Evolutionary conservation across 306 rosid species (phyloP).

Genomic region (Citrullus mucosospermus): DNA sequence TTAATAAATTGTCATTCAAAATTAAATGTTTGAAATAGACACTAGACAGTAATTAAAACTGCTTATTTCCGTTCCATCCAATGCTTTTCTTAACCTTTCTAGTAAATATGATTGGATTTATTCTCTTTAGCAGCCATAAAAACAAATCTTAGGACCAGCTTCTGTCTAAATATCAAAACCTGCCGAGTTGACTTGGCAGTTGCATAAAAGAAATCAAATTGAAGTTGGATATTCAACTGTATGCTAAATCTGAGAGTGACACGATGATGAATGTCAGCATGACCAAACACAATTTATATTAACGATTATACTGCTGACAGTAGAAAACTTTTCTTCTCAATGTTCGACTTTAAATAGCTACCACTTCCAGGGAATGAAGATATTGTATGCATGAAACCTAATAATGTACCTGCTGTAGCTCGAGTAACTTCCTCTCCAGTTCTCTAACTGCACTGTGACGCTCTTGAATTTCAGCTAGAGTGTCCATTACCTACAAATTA

Average conservation of each 20-base stretch:
- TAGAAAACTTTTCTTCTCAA: background rate
- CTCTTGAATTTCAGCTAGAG: conserved; percentile 91
- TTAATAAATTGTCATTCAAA: background rate
- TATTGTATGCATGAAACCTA: background rate
- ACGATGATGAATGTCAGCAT: background rate
- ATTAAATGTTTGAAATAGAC: background rate
- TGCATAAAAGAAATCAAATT: background rate
- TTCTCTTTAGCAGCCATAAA: background rate
- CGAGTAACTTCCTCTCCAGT: conserved; percentile 85
- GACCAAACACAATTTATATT: background rate
- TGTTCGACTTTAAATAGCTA: background rate
- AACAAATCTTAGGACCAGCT: background rate
- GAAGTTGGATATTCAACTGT: background rate
- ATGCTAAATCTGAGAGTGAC: background rate
- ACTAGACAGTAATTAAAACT: background rate
- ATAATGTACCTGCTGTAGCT: conserved; percentile 60
- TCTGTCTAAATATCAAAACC: background rate
- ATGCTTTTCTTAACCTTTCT: background rate
- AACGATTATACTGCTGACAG: background rate
- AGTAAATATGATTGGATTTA: background rate
- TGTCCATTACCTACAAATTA: conserved; percentile 61
- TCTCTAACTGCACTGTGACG: conserved; percentile 90
- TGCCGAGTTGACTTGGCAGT: background rate
- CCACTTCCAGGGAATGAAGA: background rate
- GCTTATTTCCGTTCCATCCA: background rate